Evolutionary conservation across 108 stramenopile genomes (phyloP).

Genomic region (Skeletonema grethae): DNA sequence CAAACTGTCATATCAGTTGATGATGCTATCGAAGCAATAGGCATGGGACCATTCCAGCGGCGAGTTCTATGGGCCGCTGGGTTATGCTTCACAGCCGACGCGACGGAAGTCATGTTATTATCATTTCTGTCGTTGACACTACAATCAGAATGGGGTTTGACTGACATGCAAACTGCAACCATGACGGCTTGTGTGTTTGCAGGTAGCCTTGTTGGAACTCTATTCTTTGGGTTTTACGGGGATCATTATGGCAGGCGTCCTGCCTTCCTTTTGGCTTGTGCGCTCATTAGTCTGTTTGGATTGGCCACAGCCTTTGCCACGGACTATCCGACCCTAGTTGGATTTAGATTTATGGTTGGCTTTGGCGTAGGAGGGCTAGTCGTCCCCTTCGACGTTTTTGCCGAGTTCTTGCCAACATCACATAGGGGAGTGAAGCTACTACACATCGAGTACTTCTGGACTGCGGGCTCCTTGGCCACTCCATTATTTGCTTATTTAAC

Average conservation of each 20-base stretch:
- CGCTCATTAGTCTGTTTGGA: conserved; percentile 70
- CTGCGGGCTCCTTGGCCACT: conserved; percentile 69
- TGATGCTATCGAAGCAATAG: conserved; percentile 74
- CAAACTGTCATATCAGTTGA: conserved; percentile 42
- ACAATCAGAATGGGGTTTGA: conserved; percentile 70
- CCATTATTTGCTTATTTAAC: conserved; percentile 66
- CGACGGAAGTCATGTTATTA: conserved; percentile 78
- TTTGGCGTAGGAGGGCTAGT: conserved; percentile 82
- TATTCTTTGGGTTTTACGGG: conserved; percentile 75
- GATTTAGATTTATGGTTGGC: conserved; percentile 65
- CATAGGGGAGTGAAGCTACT: conserved; percentile 62
- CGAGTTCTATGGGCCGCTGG: conserved; percentile 71
- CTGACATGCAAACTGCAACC: conserved; percentile 53
- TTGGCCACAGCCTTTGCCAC: conserved; percentile 57
- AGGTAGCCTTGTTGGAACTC: conserved; percentile 74
- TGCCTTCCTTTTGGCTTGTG: conserved; percentile 62
- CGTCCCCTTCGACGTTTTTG: conserved; percentile 83
- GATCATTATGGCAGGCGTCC: conserved; percentile 79
- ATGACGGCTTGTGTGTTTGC: conserved; percentile 76
- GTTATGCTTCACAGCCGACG: conserved; percentile 84
- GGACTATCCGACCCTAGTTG: conserved; percentile 44
- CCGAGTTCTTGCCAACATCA: conserved; percentile 66
- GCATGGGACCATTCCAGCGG: conserved; percentile 72
- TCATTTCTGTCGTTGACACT: conserved; percentile 71
- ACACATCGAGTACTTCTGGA: conserved; percentile 85